Evolutionary conservation across 495 filamentous ascomycete species (phyloP).

Genomic region (Staphylotrichum tortipilum): DNA sequence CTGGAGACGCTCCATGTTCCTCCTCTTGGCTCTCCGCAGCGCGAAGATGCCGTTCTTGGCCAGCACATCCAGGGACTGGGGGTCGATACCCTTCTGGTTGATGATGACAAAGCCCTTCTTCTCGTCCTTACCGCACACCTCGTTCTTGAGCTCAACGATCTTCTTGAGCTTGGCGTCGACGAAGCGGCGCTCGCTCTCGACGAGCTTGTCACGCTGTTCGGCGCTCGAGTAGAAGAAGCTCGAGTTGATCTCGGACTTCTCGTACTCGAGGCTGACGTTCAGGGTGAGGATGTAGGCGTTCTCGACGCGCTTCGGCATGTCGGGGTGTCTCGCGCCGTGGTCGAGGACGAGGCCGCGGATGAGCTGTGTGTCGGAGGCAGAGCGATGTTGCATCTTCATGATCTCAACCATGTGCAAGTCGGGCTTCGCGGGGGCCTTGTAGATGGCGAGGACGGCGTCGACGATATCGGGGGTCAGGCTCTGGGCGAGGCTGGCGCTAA

Average conservation of each 20-base stretch:
- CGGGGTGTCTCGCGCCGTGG: conserved; percentile 91
- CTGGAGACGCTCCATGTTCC: conserved; percentile 98
- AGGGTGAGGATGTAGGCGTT: conserved; percentile 92
- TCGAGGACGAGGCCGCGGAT: conserved; percentile 90
- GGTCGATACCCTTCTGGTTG: conserved; percentile 99
- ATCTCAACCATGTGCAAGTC: conserved; percentile 99
- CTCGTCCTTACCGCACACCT: conserved; percentile 87
- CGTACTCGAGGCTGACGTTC: conserved; percentile 96
- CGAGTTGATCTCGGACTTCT: conserved; percentile 99
- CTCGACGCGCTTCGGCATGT: conserved; percentile 94
- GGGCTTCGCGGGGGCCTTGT: conserved; percentile 79
- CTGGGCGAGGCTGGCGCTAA: conserved; percentile 79
- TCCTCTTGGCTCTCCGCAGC: conserved; percentile 84
- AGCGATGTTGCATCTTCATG: conserved; percentile 99
- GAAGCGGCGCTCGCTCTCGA: conserved; percentile 92
- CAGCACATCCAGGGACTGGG: conserved; percentile 85
- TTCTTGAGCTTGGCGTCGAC: conserved; percentile 95
- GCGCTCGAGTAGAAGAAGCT: conserved; percentile 98
- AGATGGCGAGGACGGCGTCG: conserved; percentile 91
- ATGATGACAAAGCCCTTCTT: conserved; percentile 97
- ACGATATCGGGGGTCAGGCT: conserved; percentile 89
- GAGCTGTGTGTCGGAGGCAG: conserved; percentile 89
- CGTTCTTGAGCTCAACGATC: conserved; percentile 97
- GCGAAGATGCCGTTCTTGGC: conserved; percentile 97
- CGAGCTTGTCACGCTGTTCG: conserved; percentile 92